These are phyloP conservation scores for Boletus reticuloceps DNA, from an alignment of 768 basidiomycete genomes.

Conservation along the genomic window DNA sequence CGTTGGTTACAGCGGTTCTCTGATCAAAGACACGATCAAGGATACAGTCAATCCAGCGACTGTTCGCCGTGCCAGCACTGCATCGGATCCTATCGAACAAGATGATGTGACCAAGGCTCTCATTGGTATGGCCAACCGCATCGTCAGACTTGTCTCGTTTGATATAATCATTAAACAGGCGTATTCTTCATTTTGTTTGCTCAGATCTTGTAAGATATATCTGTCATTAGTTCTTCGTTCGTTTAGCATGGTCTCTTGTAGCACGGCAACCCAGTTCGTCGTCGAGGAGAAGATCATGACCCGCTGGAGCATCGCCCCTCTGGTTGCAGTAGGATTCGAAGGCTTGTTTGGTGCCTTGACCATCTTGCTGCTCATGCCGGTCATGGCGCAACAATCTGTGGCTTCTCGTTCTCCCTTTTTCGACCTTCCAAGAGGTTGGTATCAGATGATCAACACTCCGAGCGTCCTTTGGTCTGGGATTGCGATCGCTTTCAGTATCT, in stretches of 20 bases:
- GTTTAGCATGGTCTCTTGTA: conserved; percentile 29
- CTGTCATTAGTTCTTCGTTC: not conserved
- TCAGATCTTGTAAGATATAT: conserved; percentile 76
- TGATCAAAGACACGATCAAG: conserved; percentile 73
- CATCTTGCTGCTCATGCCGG: conserved; percentile 74
- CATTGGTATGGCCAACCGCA: conserved; percentile 48
- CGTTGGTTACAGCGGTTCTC: conserved; percentile 87
- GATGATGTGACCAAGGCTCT: conserved; percentile 70
- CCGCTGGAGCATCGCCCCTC: conserved; percentile 79
- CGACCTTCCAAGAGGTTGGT: conserved; percentile 86
- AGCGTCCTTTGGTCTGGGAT: conserved; percentile 64
- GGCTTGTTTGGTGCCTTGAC: conserved; percentile 87
- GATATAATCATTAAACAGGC: conserved; percentile 43
- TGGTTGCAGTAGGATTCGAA: conserved; percentile 93
- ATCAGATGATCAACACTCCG: conserved; percentile 81
- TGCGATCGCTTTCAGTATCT: conserved; percentile 74
- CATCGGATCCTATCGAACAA: conserved; percentile 48
- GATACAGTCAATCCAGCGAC: conserved; percentile 33
- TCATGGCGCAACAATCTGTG: conserved; percentile 70
- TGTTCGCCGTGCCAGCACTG: conserved; percentile 27
- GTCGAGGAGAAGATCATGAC: conserved; percentile 96
- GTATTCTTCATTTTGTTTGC: conserved; percentile 92
- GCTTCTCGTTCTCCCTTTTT: conserved; percentile 69
- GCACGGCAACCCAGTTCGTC: conserved; percentile 90
- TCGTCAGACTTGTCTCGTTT: conserved; percentile 13